Percentiles rank a stretch among this genome's conserved stretches.
These are phyloP conservation scores for Cystobasidium onofrii DNA, from an alignment of 768 basidiomycete genomes.

Conservation along the genomic window DNA sequence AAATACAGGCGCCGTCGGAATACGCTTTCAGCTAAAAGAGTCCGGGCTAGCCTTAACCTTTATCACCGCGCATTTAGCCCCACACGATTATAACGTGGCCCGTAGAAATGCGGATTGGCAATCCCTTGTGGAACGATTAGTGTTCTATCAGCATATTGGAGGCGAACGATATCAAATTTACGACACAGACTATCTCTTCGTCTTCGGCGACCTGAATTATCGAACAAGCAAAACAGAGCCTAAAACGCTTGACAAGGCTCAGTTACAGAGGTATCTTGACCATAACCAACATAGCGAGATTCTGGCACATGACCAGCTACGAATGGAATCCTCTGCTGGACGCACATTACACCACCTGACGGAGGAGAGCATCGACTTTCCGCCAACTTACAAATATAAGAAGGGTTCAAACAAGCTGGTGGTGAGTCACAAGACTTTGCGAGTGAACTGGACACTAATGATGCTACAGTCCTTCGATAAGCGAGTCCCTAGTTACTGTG, in stretches of 20 bases:
- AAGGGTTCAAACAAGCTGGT: conserved; percentile 45
- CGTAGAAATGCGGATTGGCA: conserved; percentile 67
- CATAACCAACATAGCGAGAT: conserved; percentile 25
- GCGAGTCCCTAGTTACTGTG: conserved; percentile 84
- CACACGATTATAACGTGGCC: conserved; percentile 61
- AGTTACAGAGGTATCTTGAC: not conserved
- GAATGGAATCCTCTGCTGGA: conserved; percentile 58
- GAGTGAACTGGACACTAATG: not conserved
- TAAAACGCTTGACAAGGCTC: conserved; percentile 41
- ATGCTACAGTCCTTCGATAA: conserved; percentile 52
- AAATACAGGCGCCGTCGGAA: conserved; percentile 88
- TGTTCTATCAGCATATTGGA: conserved; percentile 57
- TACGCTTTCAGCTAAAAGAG: conserved; percentile 65
- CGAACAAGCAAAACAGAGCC: conserved; percentile 17
- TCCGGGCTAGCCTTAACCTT: conserved; percentile 55
- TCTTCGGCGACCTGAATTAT: conserved; percentile 63
- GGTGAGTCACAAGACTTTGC: not conserved
- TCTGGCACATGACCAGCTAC: conserved; percentile 41
- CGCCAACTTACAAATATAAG: conserved; percentile 84
- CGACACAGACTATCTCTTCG: conserved; percentile 79
- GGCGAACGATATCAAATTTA: conserved; percentile 51
- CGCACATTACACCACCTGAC: conserved; percentile 63
- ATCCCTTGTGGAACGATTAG: conserved; percentile 68
- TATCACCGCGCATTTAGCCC: conserved; percentile 82
- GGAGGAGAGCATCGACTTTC: conserved; percentile 80